Percentiles rank a stretch among this genome's conserved stretches.
phyloP scores from a whole-genome alignment of 2,329 filamentous ascomycete species.

The Pseudogymnoascus sp. region DNA sequence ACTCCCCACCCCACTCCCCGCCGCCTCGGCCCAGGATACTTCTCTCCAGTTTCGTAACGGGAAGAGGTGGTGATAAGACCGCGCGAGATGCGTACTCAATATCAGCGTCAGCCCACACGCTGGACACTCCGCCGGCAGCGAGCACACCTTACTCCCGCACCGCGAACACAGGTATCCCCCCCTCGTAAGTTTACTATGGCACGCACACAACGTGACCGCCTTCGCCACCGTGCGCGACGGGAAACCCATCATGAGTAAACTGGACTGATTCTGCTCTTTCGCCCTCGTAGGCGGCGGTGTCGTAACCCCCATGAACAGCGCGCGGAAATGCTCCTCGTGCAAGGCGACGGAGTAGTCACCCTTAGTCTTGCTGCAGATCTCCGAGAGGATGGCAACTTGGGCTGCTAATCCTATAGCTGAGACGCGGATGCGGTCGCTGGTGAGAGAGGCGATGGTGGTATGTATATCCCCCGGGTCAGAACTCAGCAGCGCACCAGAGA shows the following conservation, averaged over 20 bases:
- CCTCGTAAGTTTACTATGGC: constrained; percentile 71
- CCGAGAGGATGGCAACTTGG: constrained; percentile 83
- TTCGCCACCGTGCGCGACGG: constrained; percentile 68
- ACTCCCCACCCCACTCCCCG: constrained; percentile 39
- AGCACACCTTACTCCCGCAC: constrained; percentile 82
- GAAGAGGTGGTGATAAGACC: constrained; percentile 91
- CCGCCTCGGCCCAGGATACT: constrained; percentile 72
- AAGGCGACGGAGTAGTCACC: constrained; percentile 83
- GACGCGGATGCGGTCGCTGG: constrained; percentile 76
- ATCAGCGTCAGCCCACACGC: constrained; percentile 87
- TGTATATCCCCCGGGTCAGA: constrained; percentile 94
- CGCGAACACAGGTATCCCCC: constrained; percentile 89
- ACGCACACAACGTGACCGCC: constrained; percentile 72
- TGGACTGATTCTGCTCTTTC: constrained; percentile 47
- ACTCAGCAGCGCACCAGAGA: constrained; percentile 84
- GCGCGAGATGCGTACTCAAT: constrained; percentile 81
- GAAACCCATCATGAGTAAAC: constrained; percentile 95
- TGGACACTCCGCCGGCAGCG: constrained; percentile 81
- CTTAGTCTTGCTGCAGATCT: constrained; percentile 83
- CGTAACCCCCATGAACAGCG: constrained; percentile 80
- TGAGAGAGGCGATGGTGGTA: constrained; percentile 70
- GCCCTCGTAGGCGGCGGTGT: constrained; percentile 79
- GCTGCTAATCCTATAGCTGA: constrained; percentile 85
- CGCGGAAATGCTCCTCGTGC: constrained; percentile 78
- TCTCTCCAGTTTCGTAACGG: constrained; percentile 85